Conservation (phyloP, 192 early-diverging fungal species). For the Jimgerdemannia flammicorona region DNA sequence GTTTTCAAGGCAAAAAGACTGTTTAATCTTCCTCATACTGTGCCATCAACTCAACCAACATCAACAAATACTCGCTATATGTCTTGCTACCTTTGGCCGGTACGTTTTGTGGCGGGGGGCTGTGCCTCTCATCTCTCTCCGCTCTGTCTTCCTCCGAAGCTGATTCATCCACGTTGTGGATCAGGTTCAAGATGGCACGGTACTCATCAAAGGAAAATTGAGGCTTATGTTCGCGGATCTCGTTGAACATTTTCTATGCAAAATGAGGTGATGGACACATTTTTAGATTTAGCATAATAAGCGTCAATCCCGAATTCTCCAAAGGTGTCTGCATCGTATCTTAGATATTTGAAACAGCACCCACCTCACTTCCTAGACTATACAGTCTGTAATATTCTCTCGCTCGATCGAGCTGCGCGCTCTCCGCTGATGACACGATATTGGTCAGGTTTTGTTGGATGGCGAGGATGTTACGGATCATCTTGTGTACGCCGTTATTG, state of each 20-base stretch:
- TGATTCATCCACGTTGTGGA: constrained; percentile 41
- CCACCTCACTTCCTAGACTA: constrained; percentile 45
- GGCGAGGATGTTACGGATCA: constrained; percentile 80
- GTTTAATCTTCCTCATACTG: too few species aligned
- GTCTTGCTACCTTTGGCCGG: constrained; percentile 16
- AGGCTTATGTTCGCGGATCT: constrained; percentile 52
- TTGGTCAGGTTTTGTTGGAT: constrained; percentile 88
- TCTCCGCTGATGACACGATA: constrained; percentile 57
- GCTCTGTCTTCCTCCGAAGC: background rate
- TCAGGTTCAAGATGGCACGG: constrained; percentile 66
- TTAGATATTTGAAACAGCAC: too few species aligned
- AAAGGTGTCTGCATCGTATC: constrained; percentile 14
- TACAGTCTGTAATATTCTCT: constrained; percentile 75
- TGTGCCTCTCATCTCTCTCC: background rate
- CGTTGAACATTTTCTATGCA: constrained; percentile 51
- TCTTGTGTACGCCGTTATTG: constrained; percentile 65
- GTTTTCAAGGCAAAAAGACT: too few species aligned
- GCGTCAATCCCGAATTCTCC: too few species aligned
- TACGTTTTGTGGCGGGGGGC: background rate
- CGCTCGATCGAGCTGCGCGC: constrained; percentile 64
- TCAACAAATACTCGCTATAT: constrained; percentile 37
- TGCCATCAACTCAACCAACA: constrained; percentile 39
- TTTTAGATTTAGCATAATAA: too few species aligned
- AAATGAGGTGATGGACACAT: too few species aligned
- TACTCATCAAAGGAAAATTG: constrained; percentile 81